These are phyloP conservation scores for Chrysosporium queenslandicum DNA, from an alignment of 2,329 filamentous ascomycete genomes.

Conservation along the genomic window DNA sequence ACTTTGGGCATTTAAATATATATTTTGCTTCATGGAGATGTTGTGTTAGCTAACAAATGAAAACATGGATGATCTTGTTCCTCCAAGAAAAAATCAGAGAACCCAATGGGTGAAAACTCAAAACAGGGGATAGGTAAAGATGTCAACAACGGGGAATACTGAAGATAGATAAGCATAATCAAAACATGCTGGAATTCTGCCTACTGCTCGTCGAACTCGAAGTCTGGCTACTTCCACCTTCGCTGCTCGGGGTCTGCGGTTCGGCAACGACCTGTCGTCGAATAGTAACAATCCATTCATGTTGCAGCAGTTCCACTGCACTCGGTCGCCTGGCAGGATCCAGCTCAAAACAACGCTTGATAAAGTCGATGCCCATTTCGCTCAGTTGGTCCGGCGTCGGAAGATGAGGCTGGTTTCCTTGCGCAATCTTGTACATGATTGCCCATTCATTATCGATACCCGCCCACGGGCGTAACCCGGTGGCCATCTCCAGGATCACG, in stretches of 20 bases:
- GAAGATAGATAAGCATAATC: neutral
- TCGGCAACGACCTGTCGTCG: constrained; percentile 40
- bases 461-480: constrained; percentile 86
- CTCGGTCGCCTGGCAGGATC: constrained; percentile 70
- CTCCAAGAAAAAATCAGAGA: neutral
- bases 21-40: neutral
- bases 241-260: constrained; percentile 31
- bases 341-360: constrained; percentile 73
- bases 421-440: constrained; percentile 99
- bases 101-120: neutral
- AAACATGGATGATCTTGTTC: neutral
- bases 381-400: constrained; percentile 76
- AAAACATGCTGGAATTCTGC: constrained; percentile 20
- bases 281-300: constrained; percentile 67
- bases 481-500: constrained; percentile 95
- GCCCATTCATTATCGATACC: constrained; percentile 98
- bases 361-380: constrained; percentile 73
- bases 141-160: neutral
- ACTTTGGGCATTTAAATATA: neutral
- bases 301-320: constrained; percentile 80
- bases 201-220: constrained; percentile 14
- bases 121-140: neutral
- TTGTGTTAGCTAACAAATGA: neutral
- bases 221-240: constrained; percentile 24
- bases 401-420: constrained; percentile 83